phyloP scores from a whole-genome alignment of 805 yeast genomes.

The Ogataea ganodermae region DNA sequence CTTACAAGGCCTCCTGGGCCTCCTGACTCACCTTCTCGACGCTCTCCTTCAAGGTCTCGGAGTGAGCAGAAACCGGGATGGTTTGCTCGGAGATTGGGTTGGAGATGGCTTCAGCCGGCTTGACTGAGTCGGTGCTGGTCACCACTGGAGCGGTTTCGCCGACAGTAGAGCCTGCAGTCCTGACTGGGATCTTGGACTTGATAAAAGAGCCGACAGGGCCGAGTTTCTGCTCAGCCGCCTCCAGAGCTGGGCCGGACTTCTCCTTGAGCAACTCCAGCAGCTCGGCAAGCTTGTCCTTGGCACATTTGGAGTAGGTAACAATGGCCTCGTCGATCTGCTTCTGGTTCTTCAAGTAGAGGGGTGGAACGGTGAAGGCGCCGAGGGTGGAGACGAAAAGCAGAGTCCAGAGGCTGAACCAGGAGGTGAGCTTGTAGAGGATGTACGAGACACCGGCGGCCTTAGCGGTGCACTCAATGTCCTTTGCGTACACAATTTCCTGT shows the following conservation, averaged over 20 bases:
- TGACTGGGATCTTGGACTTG: constrained; percentile 55
- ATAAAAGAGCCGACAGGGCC: constrained; percentile 69
- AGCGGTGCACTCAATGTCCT: constrained; percentile 70
- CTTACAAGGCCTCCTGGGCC: constrained; percentile 16
- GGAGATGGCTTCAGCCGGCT: constrained; percentile 3
- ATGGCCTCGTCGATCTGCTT: constrained; percentile 71
- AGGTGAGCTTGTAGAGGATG: constrained; percentile 68
- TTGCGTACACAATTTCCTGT: constrained; percentile 64
- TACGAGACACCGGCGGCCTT: constrained; percentile 70
- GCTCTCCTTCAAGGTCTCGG: not conserved
- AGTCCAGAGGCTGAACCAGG: constrained; percentile 72
- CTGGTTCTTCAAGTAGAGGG: constrained; percentile 71
- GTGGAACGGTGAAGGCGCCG: constrained; percentile 73
- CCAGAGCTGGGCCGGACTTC: constrained; percentile 57
- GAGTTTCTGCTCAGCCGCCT: constrained; percentile 56
- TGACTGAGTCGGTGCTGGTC: constrained; percentile 15
- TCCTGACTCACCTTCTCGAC: not conserved
- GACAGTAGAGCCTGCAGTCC: constrained; percentile 75
- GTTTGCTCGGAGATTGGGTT: constrained; percentile 16
- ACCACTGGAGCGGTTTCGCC: constrained; percentile 33
- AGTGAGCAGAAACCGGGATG: not conserved
- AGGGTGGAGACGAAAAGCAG: constrained; percentile 59
- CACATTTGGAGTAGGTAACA: constrained; percentile 45
- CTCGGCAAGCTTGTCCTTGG: constrained; percentile 53
- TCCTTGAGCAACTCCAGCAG: constrained; percentile 39